A percentile compares a stretch with the other conserved stretches of the same genome.
These are phyloP conservation scores for Backusella morwellensis DNA, from an alignment of 192 early-diverging fungal genomes.

Conservation along the genomic window DNA sequence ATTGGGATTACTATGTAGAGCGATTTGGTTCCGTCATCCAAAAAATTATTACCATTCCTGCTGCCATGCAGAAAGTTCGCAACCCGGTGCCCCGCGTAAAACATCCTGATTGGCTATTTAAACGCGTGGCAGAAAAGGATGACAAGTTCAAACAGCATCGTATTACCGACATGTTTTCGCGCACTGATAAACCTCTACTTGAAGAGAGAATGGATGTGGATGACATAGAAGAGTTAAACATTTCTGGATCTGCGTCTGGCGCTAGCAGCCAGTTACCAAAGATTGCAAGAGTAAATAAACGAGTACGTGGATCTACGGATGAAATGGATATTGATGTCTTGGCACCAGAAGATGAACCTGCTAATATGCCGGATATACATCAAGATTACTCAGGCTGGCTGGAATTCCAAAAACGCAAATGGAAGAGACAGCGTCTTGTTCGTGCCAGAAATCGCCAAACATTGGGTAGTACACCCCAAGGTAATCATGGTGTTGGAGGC, in stretches of 20 bases:
- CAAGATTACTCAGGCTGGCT: conserved; percentile 77
- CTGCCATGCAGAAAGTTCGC: conserved; percentile 90
- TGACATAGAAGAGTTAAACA: conserved; percentile 11
- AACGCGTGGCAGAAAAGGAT: conserved; percentile 70
- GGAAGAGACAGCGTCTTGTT: conserved; percentile 59
- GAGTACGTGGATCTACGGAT: neutral
- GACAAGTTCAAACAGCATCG: conserved; percentile 83
- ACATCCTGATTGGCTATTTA: conserved; percentile 94
- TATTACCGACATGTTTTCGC: conserved; percentile 84
- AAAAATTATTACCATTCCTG: conserved; percentile 98
- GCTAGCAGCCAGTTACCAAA: neutral
- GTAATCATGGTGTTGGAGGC: conserved; percentile 30
- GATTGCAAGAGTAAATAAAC: conserved; percentile 12
- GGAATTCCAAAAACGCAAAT: conserved; percentile 71
- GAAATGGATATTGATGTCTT: conserved; percentile 8
- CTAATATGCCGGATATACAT: conserved; percentile 60
- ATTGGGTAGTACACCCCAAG: neutral
- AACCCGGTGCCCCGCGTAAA: conserved; percentile 92
- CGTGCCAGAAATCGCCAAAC: conserved; percentile 45
- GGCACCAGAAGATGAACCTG: conserved; percentile 46
- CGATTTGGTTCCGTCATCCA: conserved; percentile 94
- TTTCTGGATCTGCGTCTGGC: neutral
- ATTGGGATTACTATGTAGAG: conserved; percentile 98
- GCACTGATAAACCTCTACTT: conserved; percentile 35
- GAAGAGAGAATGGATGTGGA: conserved; percentile 20